Conservation (phyloP, 2,329 filamentous ascomycete genomes). For the Colletotrichum lentis region DNA sequence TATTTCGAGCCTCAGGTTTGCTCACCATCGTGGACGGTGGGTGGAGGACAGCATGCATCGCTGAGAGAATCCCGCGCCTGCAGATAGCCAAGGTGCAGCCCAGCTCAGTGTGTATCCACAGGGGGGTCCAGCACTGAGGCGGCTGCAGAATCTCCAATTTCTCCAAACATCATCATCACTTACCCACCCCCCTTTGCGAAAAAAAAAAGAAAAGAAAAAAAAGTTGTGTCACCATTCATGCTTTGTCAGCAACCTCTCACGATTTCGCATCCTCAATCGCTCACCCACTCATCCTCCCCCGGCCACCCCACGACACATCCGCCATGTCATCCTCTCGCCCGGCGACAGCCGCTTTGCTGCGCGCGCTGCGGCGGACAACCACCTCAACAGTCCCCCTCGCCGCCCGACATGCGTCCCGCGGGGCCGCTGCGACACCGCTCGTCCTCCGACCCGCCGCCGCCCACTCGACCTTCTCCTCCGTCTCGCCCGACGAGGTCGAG, state of each 20-base stretch:
- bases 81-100: slow-evolving; percentile 15
- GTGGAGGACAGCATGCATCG: not conserved
- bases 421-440: slow-evolving; percentile 7
- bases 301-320: slow-evolving; percentile 7
- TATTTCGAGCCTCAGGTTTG: not conserved
- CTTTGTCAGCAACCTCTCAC: slow-evolving; percentile 28
- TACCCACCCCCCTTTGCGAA: not conserved
- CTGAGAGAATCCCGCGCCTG: not conserved
- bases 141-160: slow-evolving; percentile 9
- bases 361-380: slow-evolving; percentile 26
- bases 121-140: slow-evolving; percentile 14
- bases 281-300: not conserved
- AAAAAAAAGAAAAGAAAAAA: too few relatives aligned
- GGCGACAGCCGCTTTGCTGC: slow-evolving; percentile 33
- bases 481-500: slow-evolving; percentile 87
- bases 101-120: not conserved
- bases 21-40: not conserved
- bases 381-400: not conserved
- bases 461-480: slow-evolving; percentile 65
- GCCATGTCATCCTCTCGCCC: slow-evolving; percentile 35
- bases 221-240: slow-evolving; percentile 36
- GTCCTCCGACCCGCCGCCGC: slow-evolving; percentile 1
- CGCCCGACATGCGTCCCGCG: slow-evolving; percentile 4
- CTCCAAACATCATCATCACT: not conserved
- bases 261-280: slow-evolving; percentile 38